phyloP scores from a whole-genome alignment of 176 grass and related monocot species.

The Poa annua region DNA sequence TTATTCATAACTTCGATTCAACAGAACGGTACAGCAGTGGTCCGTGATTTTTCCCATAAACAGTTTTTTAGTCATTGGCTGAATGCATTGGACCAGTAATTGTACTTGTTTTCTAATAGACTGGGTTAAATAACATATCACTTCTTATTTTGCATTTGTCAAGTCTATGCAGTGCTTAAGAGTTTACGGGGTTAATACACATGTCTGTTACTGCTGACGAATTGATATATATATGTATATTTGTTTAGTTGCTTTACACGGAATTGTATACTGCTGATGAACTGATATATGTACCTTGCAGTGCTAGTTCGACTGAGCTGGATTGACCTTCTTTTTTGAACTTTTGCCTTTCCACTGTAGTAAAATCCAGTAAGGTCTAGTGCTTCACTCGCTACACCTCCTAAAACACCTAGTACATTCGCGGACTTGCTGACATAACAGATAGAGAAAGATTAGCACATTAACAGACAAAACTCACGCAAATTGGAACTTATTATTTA shows the following conservation, averaged over 20 bases:
- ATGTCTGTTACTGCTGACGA: background rate
- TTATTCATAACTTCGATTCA: conserved; percentile 15
- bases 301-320: conserved; percentile 74
- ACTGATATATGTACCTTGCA: conserved; percentile 66
- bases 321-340: conserved; percentile 59
- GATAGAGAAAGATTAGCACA: conserved; percentile 44
- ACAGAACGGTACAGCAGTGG: background rate
- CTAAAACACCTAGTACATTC: conserved; percentile 96
- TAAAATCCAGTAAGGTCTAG: conserved; percentile 94
- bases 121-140: background rate
- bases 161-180: background rate
- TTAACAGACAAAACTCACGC: conserved; percentile 19
- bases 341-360: conserved; percentile 82
- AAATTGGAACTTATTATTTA: conserved; percentile 32
- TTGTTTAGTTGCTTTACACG: conserved; percentile 11
- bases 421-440: conserved; percentile 82
- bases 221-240: background rate
- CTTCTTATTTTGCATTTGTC: conserved; percentile 26
- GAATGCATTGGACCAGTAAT: conserved; percentile 5
- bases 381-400: conserved; percentile 80
- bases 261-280: conserved; percentile 26
- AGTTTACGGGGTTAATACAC: background rate
- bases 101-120: conserved; percentile 15
- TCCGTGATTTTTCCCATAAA: conserved; percentile 13
- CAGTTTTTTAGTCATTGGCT: background rate